Evolutionary conservation across 371 early-diverging fungal genomes (phyloP).

Genomic region (Mortierella sp.): DNA sequence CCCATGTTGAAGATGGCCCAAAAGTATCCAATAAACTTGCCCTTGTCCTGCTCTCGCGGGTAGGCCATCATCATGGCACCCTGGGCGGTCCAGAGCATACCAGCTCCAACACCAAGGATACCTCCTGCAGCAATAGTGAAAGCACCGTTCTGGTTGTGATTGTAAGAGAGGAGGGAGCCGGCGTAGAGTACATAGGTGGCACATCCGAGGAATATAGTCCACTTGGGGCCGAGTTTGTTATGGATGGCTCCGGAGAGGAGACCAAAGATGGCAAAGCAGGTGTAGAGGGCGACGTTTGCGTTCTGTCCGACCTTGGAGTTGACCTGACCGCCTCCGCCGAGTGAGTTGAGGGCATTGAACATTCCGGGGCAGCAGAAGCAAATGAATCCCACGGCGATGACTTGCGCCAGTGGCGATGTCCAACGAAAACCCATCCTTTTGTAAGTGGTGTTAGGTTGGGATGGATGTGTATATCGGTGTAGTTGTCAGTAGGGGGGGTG

Average conservation of each 20-base stretch:
- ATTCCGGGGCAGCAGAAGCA: conserved; percentile 72
- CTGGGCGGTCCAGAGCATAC: conserved; percentile 77
- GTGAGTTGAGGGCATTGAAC: too few relatives aligned
- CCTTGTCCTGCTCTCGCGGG: conserved; percentile 80
- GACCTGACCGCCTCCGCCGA: conserved; percentile 69
- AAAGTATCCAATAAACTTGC: conserved; percentile 80
- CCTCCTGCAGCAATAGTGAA: conserved; percentile 72
- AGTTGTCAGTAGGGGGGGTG: not conserved
- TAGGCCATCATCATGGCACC: conserved; percentile 86
- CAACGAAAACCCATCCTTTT: conserved; percentile 57
- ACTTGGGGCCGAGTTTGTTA: conserved; percentile 66
- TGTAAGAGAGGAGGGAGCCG: conserved; percentile 66
- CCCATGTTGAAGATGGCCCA: conserved; percentile 82
- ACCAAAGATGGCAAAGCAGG: conserved; percentile 76
- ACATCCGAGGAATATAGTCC: conserved; percentile 62
- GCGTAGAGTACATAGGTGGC: conserved; percentile 65
- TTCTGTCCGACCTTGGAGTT: conserved; percentile 73
- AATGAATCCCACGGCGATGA: conserved; percentile 76
- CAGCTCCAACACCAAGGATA: conserved; percentile 72
- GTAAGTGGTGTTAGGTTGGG: not conserved
- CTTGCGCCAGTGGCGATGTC: conserved; percentile 72
- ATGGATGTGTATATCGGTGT: not conserved
- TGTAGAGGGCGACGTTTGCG: conserved; percentile 80
- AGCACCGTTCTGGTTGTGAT: conserved; percentile 53
- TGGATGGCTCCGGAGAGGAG: conserved; percentile 69